Conservation (phyloP, 2,329 filamentous ascomycete species). For the Aspergillus pseudonomiae region DNA sequence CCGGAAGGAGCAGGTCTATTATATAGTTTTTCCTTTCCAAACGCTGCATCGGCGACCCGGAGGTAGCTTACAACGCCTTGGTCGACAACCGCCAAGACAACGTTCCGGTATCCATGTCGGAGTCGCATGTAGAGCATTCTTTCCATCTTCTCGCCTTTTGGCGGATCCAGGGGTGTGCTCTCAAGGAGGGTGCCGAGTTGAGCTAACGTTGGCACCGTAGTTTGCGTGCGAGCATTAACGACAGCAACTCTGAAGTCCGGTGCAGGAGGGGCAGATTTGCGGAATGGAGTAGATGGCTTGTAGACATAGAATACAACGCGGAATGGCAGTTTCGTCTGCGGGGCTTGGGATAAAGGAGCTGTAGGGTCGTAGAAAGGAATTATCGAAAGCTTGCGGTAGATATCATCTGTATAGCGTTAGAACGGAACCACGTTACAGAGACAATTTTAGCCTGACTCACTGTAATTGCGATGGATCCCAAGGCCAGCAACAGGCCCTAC, state of each 20-base stretch:
- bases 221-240: conserved; percentile 69
- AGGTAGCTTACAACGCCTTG: conserved; percentile 88
- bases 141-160: conserved; percentile 50
- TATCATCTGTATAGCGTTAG: conserved; percentile 58
- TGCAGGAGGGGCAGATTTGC: conserved; percentile 74
- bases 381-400: conserved; percentile 76
- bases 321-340: conserved; percentile 58
- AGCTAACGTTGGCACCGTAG: conserved; percentile 70
- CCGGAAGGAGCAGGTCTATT: conserved; percentile 45
- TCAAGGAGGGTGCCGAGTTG: conserved; percentile 73
- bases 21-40: conserved; percentile 74
- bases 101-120: conserved; percentile 81
- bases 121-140: conserved; percentile 71
- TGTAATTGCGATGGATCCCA: conserved; percentile 59
- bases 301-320: conserved; percentile 79
- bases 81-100: conserved; percentile 86
- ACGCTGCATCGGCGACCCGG: conserved; percentile 76
- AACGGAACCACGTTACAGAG: background rate
- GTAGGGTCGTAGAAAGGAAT: conserved; percentile 71
- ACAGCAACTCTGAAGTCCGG: conserved; percentile 88
- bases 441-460: conserved; percentile 29
- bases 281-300: conserved; percentile 72
- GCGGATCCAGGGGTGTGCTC: conserved; percentile 71
- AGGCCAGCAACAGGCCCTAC: conserved; percentile 55
- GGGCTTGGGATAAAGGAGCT: conserved; percentile 25